Evolutionary conservation across 2,329 filamentous ascomycete genomes (phyloP).

Genomic region (Grosmannia penicillata): DNA sequence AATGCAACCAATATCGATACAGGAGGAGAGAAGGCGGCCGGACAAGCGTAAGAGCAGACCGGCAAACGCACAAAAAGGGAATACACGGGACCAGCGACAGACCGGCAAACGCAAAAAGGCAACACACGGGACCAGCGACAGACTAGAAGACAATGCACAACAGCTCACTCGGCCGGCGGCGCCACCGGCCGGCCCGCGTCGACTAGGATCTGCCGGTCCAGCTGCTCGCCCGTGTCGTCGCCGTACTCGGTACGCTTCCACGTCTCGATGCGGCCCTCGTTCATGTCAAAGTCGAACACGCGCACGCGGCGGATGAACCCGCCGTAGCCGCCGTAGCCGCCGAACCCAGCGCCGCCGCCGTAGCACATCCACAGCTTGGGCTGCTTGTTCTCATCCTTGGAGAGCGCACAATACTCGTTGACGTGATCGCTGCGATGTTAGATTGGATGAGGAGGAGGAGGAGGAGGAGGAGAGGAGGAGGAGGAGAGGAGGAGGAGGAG

Average conservation of each 20-base stretch:
- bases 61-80: neutral
- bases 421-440: conserved; percentile 57
- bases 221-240: conserved; percentile 31
- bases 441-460: neutral
- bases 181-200: conserved; percentile 37
- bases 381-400: conserved; percentile 32
- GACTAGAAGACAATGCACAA: conserved; percentile 1
- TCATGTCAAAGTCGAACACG: conserved; percentile 88
- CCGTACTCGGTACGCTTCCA: conserved; percentile 79
- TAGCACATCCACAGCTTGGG: conserved; percentile 96
- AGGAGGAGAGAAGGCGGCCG: no score
- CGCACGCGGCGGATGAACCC: conserved; percentile 72
- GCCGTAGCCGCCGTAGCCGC: conserved; percentile 85
- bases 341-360: conserved; percentile 79
- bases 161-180: conserved; percentile 15
- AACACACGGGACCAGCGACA: neutral
- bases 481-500: no score
- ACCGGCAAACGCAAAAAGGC: neutral
- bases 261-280: conserved; percentile 73
- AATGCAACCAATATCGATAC: neutral
- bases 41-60: no score
- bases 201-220: conserved; percentile 52
- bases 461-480: neutral
- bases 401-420: conserved; percentile 88
- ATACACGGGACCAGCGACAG: neutral